Evolutionary conservation across 148 eudicot species (phyloP).

Genomic region (Linanthus parryae): DNA sequence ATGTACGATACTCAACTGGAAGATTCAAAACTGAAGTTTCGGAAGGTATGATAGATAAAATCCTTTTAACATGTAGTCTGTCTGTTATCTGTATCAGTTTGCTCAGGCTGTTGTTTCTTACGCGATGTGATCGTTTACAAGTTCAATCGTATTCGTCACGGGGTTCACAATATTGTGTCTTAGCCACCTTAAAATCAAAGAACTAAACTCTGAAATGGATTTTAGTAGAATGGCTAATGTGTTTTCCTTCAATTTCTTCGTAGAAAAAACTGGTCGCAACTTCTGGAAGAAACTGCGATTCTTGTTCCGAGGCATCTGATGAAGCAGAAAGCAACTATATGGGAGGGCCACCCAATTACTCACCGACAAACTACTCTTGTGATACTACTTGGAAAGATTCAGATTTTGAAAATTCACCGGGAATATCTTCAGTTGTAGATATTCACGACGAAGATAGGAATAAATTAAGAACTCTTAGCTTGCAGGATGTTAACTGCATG

Average conservation of each 20-base stretch:
- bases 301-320: conserved; percentile 39
- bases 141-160: too few species aligned
- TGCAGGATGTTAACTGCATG: conserved; percentile 16
- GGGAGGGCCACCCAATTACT: conserved; percentile 21
- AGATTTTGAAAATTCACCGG: conserved; percentile 25
- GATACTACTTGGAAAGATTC: conserved; percentile 15
- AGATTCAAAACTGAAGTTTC: conserved; percentile 21
- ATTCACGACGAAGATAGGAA: background rate
- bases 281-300: conserved; percentile 23
- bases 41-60: conserved; percentile 33
- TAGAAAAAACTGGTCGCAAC: conserved; percentile 34
- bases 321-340: conserved; percentile 38
- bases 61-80: too few species aligned
- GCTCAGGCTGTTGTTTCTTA: too few species aligned
- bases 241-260: conserved; percentile 1
- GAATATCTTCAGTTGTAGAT: conserved; percentile 13
- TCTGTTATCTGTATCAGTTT: too few species aligned
- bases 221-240: background rate
- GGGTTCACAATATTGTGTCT: too few species aligned
- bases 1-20: conserved; percentile 23
- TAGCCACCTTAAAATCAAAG: too few species aligned
- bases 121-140: too few species aligned
- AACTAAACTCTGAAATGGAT: too few species aligned
- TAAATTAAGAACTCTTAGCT: conserved; percentile 25
- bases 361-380: conserved; percentile 21